Conservation (phyloP, 208 protist species). For the Trypanosoma vivax region DNA sequence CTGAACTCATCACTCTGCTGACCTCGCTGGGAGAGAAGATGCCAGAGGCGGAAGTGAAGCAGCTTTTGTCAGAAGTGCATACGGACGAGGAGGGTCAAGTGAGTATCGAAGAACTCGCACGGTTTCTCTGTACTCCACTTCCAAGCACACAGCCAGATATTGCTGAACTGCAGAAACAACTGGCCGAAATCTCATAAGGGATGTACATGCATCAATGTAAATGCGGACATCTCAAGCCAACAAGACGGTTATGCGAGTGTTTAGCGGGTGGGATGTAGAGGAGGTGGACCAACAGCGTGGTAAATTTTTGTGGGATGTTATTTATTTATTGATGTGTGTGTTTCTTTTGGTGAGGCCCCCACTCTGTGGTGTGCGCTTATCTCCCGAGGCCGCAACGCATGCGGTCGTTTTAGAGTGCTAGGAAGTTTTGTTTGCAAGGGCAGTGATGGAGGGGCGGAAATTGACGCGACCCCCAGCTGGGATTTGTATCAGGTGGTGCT, state of each 20-base stretch:
- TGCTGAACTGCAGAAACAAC: slow-evolving; percentile 75
- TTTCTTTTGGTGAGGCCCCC: not conserved
- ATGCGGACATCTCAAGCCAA: not conserved
- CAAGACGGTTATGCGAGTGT: not conserved
- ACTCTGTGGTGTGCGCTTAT: too few species aligned
- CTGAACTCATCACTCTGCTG: slow-evolving; percentile 79
- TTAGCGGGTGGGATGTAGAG: too few species aligned
- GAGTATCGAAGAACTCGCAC: slow-evolving; percentile 71
- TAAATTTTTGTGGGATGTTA: not conserved
- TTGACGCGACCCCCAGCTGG: too few species aligned
- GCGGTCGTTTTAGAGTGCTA: too few species aligned
- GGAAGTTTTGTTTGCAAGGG: too few species aligned
- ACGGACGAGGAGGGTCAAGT: slow-evolving; percentile 71
- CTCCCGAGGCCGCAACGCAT: too few species aligned
- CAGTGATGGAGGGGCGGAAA: too few species aligned
- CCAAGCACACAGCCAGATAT: slow-evolving; percentile 85
- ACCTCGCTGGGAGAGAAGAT: slow-evolving; percentile 87
- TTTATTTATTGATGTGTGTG: slow-evolving; percentile 1
- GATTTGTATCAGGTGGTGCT: too few species aligned
- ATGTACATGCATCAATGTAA: not conserved
- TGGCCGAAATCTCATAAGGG: slow-evolving; percentile 22
- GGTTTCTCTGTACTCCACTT: slow-evolving; percentile 80
- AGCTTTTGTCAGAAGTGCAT: slow-evolving; percentile 71
- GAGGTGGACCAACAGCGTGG: not conserved
- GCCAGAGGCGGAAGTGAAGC: slow-evolving; percentile 73